phyloP scores from a whole-genome alignment of 768 basidiomycete species.

The Trametes meyenii region DNA sequence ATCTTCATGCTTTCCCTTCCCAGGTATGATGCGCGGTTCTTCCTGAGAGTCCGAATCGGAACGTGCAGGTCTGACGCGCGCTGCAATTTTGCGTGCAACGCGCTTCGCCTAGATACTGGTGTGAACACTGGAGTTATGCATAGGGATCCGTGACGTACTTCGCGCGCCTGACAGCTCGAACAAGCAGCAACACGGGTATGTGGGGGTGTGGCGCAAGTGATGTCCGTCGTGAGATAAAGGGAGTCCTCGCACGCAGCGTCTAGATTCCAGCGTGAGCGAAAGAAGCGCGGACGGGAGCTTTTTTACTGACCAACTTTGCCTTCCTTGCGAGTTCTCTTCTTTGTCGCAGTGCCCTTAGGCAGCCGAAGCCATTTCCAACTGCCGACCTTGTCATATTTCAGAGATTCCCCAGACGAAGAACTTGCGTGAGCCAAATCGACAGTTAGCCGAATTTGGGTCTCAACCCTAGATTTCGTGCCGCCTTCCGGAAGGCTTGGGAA shows the following conservation, averaged over 20 bases:
- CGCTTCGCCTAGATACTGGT: slow-evolving; percentile 70
- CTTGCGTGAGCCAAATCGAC: slow-evolving; percentile 76
- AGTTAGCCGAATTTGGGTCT: slow-evolving; percentile 88
- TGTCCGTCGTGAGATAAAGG: slow-evolving; percentile 69
- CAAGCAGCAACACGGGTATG: slow-evolving; percentile 79
- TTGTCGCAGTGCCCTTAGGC: slow-evolving; percentile 81
- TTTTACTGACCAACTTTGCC: slow-evolving; percentile 68
- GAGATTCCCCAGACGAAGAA: slow-evolving; percentile 57
- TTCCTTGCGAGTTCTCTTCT: slow-evolving; percentile 82
- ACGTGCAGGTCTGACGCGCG: slow-evolving; percentile 76
- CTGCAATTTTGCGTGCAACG: slow-evolving; percentile 85
- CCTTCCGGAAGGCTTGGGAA: slow-evolving; percentile 80
- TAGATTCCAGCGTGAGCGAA: slow-evolving; percentile 32
- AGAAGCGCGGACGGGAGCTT: slow-evolving; percentile 16
- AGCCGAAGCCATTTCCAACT: slow-evolving; percentile 88
- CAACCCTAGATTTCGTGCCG: slow-evolving; percentile 92
- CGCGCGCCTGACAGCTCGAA: slow-evolving; percentile 85
- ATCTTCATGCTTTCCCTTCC: slow-evolving; percentile 60
- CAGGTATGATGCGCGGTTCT: slow-evolving; percentile 43
- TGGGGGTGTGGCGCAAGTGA: slow-evolving; percentile 82
- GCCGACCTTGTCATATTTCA: slow-evolving; percentile 79
- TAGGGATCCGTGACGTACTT: slow-evolving; percentile 52
- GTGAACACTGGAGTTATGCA: slow-evolving; percentile 15
- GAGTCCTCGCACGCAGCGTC: slow-evolving; percentile 72
- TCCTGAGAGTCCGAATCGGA: slow-evolving; percentile 75